Evolutionary conservation across 805 yeast genomes (phyloP), one percentile per base, ranked within the genome.

Genomic region (Metschnikowia colocasiae): DNA sequence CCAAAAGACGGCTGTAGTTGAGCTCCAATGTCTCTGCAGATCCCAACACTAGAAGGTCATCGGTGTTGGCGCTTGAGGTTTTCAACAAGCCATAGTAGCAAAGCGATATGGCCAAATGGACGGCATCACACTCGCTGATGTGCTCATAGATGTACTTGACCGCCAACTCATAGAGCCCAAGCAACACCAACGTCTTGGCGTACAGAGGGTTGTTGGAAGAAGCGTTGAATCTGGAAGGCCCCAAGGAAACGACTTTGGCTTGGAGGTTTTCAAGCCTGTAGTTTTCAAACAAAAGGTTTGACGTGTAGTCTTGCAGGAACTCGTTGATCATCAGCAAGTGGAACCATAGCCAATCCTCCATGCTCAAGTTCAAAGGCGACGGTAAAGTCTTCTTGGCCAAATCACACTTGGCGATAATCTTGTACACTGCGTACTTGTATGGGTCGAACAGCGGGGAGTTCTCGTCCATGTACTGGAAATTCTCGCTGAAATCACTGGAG

Each of bases 311-410:
- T 15, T 55, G 51, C 42, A 50, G 55, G 42, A 56, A 61, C 58
- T 87, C 92, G 47, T 82, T 79, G 13, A 87, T 80, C 25, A 92
- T 74, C 65, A 82, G 76, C 47, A 94, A 75, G 65, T 94, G 97
- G 61, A 87, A 80, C 99, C 99, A 92, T 42, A 92, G 65, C 98
- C 98, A 92, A 68, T 92, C 98, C 65, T 92, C 98, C 40, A 91
- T 80, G 49, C 95, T 87, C 31, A 82, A 67, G 32, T 85, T 78
- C 26, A 92, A 79, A 32, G 79, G 71, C n/a, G 82, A 64, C 31
- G 95, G 81, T 57, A 91, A 69, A 52, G 79, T 70, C 64, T 82
- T 81, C 64, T 83, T 75, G 40, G 85, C 72, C 60, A 85, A 61
- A 68, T 83, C 83, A 65, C 97, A 89, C 64, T 94, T 84, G n/a